phyloP scores from a whole-genome alignment of 73 alveolate species.

The Stentor coeruleus region DNA sequence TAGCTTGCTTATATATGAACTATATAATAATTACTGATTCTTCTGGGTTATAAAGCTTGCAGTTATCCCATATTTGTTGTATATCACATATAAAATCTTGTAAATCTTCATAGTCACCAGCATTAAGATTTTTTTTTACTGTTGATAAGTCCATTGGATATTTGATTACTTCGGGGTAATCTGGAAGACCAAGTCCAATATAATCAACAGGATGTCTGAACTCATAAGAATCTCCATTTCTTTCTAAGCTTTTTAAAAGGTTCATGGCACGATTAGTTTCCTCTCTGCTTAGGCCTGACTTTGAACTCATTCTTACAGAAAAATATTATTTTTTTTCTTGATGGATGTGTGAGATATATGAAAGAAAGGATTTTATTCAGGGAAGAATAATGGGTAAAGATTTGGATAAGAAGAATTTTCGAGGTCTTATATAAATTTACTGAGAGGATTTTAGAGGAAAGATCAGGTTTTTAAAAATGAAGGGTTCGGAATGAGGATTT shows the following conservation, averaged over 20 bases:
- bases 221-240: conserved; percentile 34
- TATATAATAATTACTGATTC: conserved; percentile 46
- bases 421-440: no score
- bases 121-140: conserved; percentile 50
- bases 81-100: conserved; percentile 77
- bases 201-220: conserved; percentile 50
- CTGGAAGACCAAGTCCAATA: conserved; percentile 66
- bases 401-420: no score
- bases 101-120: conserved; percentile 31
- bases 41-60: conserved; percentile 75
- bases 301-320: no score
- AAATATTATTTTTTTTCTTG: no score
- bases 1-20: conserved; percentile 36
- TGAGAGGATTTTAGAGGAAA: no score
- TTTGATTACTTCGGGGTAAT: conserved; percentile 70
- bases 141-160: conserved; percentile 83
- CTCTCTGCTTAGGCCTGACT: conserved; percentile 10
- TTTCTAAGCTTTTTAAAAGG: not conserved
- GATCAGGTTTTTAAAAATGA: no score
- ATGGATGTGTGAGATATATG: no score
- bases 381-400: no score
- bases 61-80: conserved; percentile 85
- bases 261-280: not conserved
- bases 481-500: no score
- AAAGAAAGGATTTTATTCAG: no score